Percentiles rank a stretch among this genome's conserved stretches.
Conservation (phyloP, 139 green algal species). For the Micractinium sp. region DNA sequence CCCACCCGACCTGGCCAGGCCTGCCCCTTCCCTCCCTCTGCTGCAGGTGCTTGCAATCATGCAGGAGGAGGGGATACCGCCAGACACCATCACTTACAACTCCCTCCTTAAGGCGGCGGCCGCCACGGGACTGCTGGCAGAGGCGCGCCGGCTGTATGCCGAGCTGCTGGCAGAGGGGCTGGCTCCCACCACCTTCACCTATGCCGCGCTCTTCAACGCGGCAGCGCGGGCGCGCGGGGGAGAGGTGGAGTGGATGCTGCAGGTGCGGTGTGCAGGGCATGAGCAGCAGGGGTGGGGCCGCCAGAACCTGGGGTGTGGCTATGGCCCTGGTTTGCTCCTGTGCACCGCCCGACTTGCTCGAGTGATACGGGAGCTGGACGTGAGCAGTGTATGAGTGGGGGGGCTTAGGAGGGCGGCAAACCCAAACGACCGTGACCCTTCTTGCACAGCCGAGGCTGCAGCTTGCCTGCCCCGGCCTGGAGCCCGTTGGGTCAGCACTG, state of each 20-base stretch:
- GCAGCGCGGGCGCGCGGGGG: slow-evolving; percentile 3
- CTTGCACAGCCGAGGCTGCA: no score
- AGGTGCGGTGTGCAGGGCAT: neutral
- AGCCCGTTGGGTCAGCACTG: no score
- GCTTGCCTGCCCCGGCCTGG: no score
- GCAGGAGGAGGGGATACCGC: slow-evolving; percentile 22
- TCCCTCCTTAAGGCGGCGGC: slow-evolving; percentile 54
- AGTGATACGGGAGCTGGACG: no score
- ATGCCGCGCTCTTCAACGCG: slow-evolving; percentile 49
- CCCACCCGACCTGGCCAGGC: neutral
- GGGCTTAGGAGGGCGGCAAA: no score
- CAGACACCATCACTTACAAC: slow-evolving; percentile 62
- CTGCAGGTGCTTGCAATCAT: slow-evolving; percentile 32
- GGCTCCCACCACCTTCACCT: slow-evolving; percentile 47
- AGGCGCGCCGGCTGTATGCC: slow-evolving; percentile 27
- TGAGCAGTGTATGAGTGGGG: no score
- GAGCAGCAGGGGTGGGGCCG: neutral
- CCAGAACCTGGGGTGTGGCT: neutral
- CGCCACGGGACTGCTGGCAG: neutral
- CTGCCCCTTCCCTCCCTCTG: neutral
- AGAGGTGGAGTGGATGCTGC: slow-evolving; percentile 49
- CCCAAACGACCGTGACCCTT: no score
- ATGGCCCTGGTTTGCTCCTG: no score
- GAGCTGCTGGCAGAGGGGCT: slow-evolving; percentile 40
- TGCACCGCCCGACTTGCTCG: no score